Conservation (phyloP, 345 rosid genomes). For the Firmiana major region DNA sequence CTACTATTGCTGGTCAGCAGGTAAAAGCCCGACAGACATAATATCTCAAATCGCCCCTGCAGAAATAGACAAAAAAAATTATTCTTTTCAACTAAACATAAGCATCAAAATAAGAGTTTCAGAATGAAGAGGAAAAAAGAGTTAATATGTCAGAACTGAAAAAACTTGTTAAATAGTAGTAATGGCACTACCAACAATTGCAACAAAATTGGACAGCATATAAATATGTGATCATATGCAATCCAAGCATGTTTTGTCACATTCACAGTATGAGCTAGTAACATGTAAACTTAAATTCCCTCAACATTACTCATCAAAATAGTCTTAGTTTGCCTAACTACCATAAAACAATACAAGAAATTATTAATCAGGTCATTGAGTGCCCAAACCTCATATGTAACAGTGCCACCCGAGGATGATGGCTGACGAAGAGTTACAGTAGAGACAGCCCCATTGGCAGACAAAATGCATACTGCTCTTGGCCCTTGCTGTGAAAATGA, state of each 20-base stretch:
- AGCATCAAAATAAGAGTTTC: not conserved
- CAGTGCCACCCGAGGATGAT: conserved; percentile 65
- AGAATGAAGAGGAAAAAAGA: not conserved
- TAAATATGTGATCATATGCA: not conserved
- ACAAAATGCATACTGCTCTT: conserved; percentile 75
- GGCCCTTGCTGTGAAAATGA: conserved; percentile 87
- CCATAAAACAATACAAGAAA: not conserved
- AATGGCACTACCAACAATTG: not conserved
- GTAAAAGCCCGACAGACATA: conserved; percentile 79
- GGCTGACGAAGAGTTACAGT: conserved; percentile 85
- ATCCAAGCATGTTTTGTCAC: not conserved
- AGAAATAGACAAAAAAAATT: not conserved
- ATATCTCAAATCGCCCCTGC: conserved; percentile 86
- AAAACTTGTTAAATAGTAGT: not conserved
- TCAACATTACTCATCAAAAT: not conserved
- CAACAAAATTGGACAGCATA: not conserved
- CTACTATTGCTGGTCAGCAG: conserved; percentile 40
- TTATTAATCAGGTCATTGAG: not conserved
- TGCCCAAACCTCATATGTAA: conserved; percentile 80
- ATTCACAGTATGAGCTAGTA: not conserved
- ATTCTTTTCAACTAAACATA: not conserved
- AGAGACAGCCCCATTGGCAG: conserved; percentile 89
- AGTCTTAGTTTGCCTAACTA: not conserved
- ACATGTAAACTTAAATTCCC: not conserved
- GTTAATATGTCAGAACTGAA: not conserved